Evolutionary conservation across 495 filamentous ascomycete species (phyloP).

Genomic region (Aspergillus diversus): DNA sequence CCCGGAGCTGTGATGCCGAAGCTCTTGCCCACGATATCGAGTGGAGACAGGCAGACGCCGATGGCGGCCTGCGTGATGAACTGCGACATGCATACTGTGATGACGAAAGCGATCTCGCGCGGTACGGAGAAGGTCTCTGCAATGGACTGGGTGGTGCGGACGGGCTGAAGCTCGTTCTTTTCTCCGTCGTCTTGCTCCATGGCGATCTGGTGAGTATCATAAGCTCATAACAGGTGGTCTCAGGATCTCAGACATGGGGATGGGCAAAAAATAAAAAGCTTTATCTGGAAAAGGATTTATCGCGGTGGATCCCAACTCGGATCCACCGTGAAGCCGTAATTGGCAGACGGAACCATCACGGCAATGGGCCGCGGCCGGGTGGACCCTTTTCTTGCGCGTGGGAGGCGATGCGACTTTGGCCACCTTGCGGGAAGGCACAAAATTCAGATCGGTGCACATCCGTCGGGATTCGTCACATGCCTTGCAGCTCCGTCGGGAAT

Average conservation of each 20-base stretch:
- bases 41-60: constrained; percentile 40
- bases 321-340: neutral
- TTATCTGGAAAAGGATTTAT: neutral
- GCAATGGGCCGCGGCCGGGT: no score
- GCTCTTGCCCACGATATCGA: constrained; percentile 48
- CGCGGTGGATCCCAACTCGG: neutral
- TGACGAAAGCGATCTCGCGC: constrained; percentile 32
- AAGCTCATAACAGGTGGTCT: neutral
- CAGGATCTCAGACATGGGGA: no score
- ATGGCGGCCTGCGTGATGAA: constrained; percentile 41
- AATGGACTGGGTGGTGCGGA: constrained; percentile 27
- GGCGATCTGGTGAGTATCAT: neutral
- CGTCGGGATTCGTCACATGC: no score
- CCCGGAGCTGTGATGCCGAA: constrained; percentile 48
- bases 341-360: neutral
- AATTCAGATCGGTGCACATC: no score
- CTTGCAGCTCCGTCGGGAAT: no score
- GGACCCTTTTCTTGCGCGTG: no score
- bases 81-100: constrained; percentile 37
- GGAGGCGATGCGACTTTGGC: no score
- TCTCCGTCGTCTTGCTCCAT: constrained; percentile 6
- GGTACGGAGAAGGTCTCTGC: constrained; percentile 29
- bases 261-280: no score
- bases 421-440: no score
- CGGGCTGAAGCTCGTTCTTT: constrained; percentile 18